Conservation (phyloP, 2,329 filamentous ascomycete genomes). For the Zymoseptoria crescenta region DNA sequence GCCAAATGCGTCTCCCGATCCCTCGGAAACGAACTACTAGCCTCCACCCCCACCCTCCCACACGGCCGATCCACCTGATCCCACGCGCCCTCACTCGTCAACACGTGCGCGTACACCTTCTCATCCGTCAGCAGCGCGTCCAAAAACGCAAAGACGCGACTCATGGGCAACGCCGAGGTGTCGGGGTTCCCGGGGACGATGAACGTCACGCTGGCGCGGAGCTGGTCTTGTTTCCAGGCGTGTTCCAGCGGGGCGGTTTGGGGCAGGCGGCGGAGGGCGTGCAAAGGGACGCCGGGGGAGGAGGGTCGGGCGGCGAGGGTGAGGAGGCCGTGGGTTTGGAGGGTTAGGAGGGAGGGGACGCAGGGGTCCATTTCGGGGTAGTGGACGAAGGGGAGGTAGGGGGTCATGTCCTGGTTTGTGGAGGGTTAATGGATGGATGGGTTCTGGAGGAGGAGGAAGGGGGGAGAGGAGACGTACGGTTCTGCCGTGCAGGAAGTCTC, state of each 20-base stretch:
- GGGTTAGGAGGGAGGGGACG: no score
- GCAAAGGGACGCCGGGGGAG: background rate
- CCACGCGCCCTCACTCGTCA: background rate
- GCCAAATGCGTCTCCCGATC: background rate
- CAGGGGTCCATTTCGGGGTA: background rate
- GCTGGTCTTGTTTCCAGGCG: background rate
- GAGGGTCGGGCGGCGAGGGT: background rate
- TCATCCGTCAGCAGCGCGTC: background rate
- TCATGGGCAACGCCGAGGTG: no score
- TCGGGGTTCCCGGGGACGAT: background rate
- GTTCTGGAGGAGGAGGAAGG: background rate
- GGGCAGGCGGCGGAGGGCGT: background rate
- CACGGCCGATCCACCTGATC: background rate
- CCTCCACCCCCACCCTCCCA: background rate
- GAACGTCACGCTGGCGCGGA: background rate
- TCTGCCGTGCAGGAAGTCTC: background rate
- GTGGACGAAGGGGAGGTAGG: background rate
- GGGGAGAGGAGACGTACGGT: background rate
- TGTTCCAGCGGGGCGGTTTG: background rate
- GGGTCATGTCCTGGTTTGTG: background rate
- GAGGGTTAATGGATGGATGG: background rate
- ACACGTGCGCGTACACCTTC: background rate
- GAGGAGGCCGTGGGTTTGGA: background rate
- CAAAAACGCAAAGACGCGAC: background rate
- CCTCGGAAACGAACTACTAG: background rate